A percentile compares a stretch with the other conserved stretches of the same genome.
Evolutionary conservation across 148 eudicot species (phyloP).

Genomic region (Vaccinium macrocarpon): DNA sequence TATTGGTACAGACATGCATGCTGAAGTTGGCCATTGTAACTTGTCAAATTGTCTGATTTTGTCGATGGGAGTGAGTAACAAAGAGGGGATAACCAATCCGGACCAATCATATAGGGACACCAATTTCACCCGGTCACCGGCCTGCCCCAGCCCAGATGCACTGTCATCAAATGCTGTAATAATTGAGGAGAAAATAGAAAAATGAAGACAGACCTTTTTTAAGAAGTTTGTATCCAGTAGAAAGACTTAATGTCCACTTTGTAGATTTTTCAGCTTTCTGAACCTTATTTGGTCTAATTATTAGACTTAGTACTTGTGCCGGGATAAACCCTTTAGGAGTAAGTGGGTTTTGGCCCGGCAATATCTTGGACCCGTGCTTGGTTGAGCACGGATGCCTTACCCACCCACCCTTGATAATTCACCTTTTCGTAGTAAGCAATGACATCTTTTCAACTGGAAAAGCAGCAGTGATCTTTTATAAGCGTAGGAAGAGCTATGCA

Average conservation of each 20-base stretch:
- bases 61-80: not conserved
- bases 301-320: not conserved
- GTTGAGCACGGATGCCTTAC: not conserved
- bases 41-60: not conserved
- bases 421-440: not conserved
- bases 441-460: not conserved
- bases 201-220: not conserved
- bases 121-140: not conserved
- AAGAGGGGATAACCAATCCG: not conserved
- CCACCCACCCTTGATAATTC: not conserved
- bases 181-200: not conserved
- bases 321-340: not conserved
- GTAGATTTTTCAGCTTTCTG: not conserved
- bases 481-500: not conserved
- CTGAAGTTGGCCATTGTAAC: not conserved
- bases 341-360: not conserved
- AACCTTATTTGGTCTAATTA: not conserved
- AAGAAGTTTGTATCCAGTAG: not conserved
- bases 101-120: not conserved
- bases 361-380: not conserved
- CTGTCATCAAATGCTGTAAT: not conserved
- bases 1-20: not conserved
- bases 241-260: not conserved
- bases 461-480: not conserved
- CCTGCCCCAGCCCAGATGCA: not conserved